Conservation (phyloP, 1,284 basidiomycete species). For the Ustilago xerochloae region DNA sequence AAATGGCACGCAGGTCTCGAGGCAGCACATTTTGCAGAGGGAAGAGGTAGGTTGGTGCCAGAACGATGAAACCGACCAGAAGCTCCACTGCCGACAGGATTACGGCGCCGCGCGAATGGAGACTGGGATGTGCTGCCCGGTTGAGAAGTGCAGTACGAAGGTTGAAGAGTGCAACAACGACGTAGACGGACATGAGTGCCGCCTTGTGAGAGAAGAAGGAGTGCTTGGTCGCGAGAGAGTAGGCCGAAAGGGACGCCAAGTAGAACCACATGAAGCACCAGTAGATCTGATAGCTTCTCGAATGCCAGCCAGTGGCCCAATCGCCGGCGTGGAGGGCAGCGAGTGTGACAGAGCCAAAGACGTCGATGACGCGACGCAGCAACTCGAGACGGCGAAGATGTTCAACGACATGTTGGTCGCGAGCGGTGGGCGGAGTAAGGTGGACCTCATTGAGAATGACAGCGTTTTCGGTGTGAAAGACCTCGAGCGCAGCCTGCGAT, state of each 20-base stretch:
- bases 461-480: slow-evolving; percentile 65
- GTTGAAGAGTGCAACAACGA: slow-evolving; percentile 55
- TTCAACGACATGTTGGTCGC: slow-evolving; percentile 5
- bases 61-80: slow-evolving; percentile 29
- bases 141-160: slow-evolving; percentile 55
- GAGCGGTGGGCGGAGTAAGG: slow-evolving; percentile 42
- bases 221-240: slow-evolving; percentile 39
- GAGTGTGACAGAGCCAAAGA: slow-evolving; percentile 38
- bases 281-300: slow-evolving; percentile 25
- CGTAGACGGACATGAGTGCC: slow-evolving; percentile 45
- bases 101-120: slow-evolving; percentile 24
- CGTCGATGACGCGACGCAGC: slow-evolving; percentile 50
- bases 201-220: slow-evolving; percentile 62
- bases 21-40: slow-evolving; percentile 55
- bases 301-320: slow-evolving; percentile 32
- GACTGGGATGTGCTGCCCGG: slow-evolving; percentile 16
- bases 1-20: slow-evolving; percentile 55
- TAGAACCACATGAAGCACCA: slow-evolving; percentile 58
- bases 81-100: slow-evolving; percentile 45
- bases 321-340: slow-evolving; percentile 43
- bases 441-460: slow-evolving; percentile 66
- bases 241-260: slow-evolving; percentile 47
- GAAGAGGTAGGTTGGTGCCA: slow-evolving; percentile 55
- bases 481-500: slow-evolving; percentile 49
- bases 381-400: slow-evolving; percentile 28